Base-by-base conservation (phyloP, 805 yeast species). In the Wickerhamiella sorbophila region DNA sequence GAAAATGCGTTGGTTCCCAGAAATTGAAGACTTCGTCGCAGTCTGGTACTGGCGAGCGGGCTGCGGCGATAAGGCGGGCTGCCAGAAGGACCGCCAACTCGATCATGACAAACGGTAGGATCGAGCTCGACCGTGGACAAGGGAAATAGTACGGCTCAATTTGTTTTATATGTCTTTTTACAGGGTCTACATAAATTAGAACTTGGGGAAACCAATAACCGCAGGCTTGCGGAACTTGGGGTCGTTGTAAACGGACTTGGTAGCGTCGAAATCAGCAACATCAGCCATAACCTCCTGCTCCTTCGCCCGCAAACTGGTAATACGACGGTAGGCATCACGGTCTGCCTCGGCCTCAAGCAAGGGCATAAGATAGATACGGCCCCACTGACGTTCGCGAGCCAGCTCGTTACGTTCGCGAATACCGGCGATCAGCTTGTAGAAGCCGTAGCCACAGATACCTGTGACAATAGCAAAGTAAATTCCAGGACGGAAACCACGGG, bases 21-120 rank as follows among this genome's bases (percentile, higher is more conserved):
- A 83, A 88, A 56, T 88, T 88, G 70, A 74, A 88, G 0, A 72
- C 77, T 59, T 88, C 97, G 59, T 88, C 96, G 57, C 96, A 87
- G 53, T 87, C 97, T 1, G 91, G 74, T 21, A 88, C 79, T 31
- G 85, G 76, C 57, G 83, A 75, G 52, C 63, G 63, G 45, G 72
- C 52, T 3, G 77, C 71, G 44, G 70, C 64, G 22, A 59, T 15
- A 24, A 54, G 41, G 22, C 66, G 50, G 5, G 59, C 52, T 8
- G 45, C 46, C 24, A 52, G 46, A n/a, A 53, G 42, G 15, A 48
- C 36, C 10, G 40, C 37, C 10, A 44, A 36, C 14, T 38, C 27
- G 14, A 33, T 17, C 38, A 37, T 31, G 20, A 10, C 35, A 31
- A 27, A 14, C 8, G 15, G 15, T 31, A 6, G 29, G 6, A 6